Base-by-base conservation (phyloP, 495 filamentous ascomycete species). In the Parmelia sp. region DNA sequence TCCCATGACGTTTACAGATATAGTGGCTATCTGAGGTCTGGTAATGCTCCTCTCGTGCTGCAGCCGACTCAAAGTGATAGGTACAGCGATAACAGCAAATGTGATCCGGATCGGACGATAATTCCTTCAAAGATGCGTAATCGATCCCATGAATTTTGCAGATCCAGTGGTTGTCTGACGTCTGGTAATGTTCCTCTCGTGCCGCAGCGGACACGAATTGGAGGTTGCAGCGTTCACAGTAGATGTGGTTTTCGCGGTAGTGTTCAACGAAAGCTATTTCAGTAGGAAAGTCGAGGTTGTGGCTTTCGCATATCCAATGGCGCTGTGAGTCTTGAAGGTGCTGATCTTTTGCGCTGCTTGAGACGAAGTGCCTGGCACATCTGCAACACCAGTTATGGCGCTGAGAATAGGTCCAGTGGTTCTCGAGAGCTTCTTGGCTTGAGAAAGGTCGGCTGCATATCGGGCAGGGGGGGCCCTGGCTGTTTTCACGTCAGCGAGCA, bases 181-280 rank as follows among this genome's bases (percentile, higher is more conserved):
- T n/a, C n/a, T n/a, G n/a, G n/a, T n/a, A n/a, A n/a, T n/a, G 67
- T 19, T 62, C 59, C 47, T 27, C 10, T 31, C 68, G 53, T 57
- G 66, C 47, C 42, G 45, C 56, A 23, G 42, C 56, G 27, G 62
- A 61, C 37, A 55, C n/a, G n/a, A 63, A 60, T 49, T 63, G 42
- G 55, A 58, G 29, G 40, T 60, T 51, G 37, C 60, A 67, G 31
- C 45, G 36, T 42, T 49, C 51, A 44, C 67, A 69, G 29, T 45
- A 58, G 37, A 39, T 37, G 65, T 69, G 65, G 9, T 5, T 40
- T 8, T 40, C 37, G 37, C 37, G 37, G 15, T 40, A 40, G 0
- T 14, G 37, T 12, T 40, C 37, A 12, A 40, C n/a, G n/a, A 40
- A 40, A 40, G 37, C 37, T 40, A 0, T 14, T 40, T 40, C 12